These are phyloP conservation scores for Monosporascus ibericus DNA, from an alignment of 2,329 filamentous ascomycete genomes.

Conservation along the genomic window DNA sequence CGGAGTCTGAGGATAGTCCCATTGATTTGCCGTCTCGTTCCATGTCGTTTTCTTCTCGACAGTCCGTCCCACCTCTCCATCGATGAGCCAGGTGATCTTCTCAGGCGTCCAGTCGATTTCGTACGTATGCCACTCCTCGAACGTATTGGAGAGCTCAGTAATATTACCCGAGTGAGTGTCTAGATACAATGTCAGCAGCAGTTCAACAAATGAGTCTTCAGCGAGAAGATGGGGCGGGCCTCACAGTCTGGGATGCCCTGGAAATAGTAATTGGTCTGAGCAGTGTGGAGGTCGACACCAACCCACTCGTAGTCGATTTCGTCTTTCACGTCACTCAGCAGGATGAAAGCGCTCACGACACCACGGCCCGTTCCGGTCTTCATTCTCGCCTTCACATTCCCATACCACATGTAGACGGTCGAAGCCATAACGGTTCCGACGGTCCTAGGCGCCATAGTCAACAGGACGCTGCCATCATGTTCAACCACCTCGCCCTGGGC, in stretches of 20 bases:
- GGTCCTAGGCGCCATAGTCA: slow-evolving; percentile 84
- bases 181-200: slow-evolving; percentile 29
- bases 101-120: slow-evolving; percentile 92
- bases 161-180: slow-evolving; percentile 73
- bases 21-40: slow-evolving; percentile 77
- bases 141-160: slow-evolving; percentile 59
- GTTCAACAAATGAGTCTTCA: neutral
- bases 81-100: slow-evolving; percentile 76
- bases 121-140: slow-evolving; percentile 77
- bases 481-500: slow-evolving; percentile 68
- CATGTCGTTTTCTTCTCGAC: slow-evolving; percentile 74
- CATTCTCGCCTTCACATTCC: slow-evolving; percentile 78
- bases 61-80: slow-evolving; percentile 70
- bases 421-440: slow-evolving; percentile 81
- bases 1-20: slow-evolving; percentile 86
- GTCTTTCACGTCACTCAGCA: slow-evolving; percentile 92
- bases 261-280: slow-evolving; percentile 96
- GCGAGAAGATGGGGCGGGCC: slow-evolving; percentile 24
- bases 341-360: slow-evolving; percentile 95
- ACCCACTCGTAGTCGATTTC: slow-evolving; percentile 98
- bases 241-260: slow-evolving; percentile 88
- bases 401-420: slow-evolving; percentile 94
- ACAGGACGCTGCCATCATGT: slow-evolving; percentile 63
- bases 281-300: slow-evolving; percentile 67
- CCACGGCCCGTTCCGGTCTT: slow-evolving; percentile 79